Evolutionary conservation across 2,329 filamentous ascomycete genomes (phyloP), one percentile per base, ranked within the genome.

Genomic region (Aspergillus ibericus): DNA sequence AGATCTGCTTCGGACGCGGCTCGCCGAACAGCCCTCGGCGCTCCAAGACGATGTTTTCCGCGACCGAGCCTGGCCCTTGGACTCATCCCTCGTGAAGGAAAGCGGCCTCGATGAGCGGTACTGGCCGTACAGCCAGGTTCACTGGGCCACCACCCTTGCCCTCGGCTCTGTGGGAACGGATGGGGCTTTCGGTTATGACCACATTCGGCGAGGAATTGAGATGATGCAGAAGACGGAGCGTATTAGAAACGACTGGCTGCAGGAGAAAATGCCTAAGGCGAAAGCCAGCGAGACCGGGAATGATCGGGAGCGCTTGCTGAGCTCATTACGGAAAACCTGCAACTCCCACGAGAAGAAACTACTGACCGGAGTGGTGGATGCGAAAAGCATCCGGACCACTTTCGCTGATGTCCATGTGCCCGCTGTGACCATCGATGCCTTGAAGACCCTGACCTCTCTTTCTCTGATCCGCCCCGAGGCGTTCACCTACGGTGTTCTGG

Each of bases 401-500:
- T 99, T 98, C 71, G 82, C 85, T 22, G 90, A 96, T 71, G 89
- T 99, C 18, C 91, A 96, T 67, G 92, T 89, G 1, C 87, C 92
- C 0, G 77, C 82, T 0, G 91, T 93, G 60, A 96, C 92, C 2
- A 89, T 96, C 29, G 91, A 95, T 20, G 90, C 93, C 1, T 82
- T 99, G 55, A 92, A 93, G 72, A 91, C 92, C 5, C 83, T 98
- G 52, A 99, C 95, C 0, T 91, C 91, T 0, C 81, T 99, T 16
- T 95, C 93, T 0, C 82, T 99, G 5, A 82, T 91, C 52, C 87
- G 93, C 0, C 95, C 95, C 0, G 93, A 98, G 62, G 93, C 93
- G n/a, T 99, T 98, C 76, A 88, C 88, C 10, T 99, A 99, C 66
- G 95, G 95, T 75, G 91, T 99, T 4, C 83, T 99, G 12, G 90